phyloP scores from a whole-genome alignment of 805 yeast genomes.

The Ascoidea asiatica region DNA sequence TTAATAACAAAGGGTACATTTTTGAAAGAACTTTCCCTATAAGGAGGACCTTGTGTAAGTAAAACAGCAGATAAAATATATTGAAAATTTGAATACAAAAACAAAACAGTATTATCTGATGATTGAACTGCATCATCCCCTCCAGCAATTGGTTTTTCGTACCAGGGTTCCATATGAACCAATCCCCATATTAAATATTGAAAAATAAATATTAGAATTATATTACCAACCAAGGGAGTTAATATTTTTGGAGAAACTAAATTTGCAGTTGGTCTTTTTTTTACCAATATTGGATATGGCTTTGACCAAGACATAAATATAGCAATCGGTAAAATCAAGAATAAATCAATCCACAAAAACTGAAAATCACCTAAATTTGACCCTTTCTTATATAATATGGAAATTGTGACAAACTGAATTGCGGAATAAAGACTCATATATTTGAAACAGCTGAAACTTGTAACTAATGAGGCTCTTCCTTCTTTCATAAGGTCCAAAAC shows the following conservation, averaged over 20 bases:
- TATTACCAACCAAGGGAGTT: constrained; percentile 70
- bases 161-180: constrained; percentile 58
- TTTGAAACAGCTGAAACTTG: constrained; percentile 94
- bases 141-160: constrained; percentile 66
- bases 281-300: constrained; percentile 45
- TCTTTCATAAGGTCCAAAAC: constrained; percentile 84
- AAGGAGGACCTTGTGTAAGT: constrained; percentile 90
- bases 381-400: constrained; percentile 76
- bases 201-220: constrained; percentile 44
- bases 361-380: constrained; percentile 95
- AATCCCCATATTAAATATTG: constrained; percentile 58
- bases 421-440: constrained; percentile 97
- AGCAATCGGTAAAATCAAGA: constrained; percentile 86
- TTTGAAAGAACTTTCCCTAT: constrained; percentile 57
- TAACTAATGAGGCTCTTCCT: constrained; percentile 89
- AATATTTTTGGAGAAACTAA: constrained; percentile 80
- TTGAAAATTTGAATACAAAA: constrained; percentile 74
- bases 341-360: constrained; percentile 84
- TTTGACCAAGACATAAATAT: constrained; percentile 96
- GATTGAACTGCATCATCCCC: constrained; percentile 72
- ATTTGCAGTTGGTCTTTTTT: constrained; percentile 87
- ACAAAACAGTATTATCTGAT: constrained; percentile 81
- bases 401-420: constrained; percentile 82
- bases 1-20: constrained; percentile 64
- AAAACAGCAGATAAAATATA: constrained; percentile 74